A percentile compares a stretch with the other conserved stretches of the same genome.
Conservation (phyloP, 2,329 filamentous ascomycete genomes). For the Colletotrichum zoysiae region DNA sequence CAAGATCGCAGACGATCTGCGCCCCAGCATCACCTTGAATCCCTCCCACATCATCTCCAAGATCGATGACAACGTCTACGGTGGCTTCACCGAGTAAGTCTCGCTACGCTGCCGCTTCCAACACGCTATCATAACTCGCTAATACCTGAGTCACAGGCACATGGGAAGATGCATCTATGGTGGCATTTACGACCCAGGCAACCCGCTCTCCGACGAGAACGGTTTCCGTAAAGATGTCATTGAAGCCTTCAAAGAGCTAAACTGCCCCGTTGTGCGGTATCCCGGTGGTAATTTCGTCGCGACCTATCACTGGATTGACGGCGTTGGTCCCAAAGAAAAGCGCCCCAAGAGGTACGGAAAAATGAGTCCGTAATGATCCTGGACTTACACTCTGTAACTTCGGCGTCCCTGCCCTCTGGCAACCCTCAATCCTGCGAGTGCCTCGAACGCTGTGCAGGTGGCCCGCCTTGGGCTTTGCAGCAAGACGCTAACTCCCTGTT, state of each 20-base stretch:
- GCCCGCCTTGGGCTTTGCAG: conserved; percentile 12
- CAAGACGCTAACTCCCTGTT: conserved; percentile 11
- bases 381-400: neutral
- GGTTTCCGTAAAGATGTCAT: conserved; percentile 87
- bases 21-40: conserved; percentile 75
- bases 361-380: too few relatives aligned
- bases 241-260: conserved; percentile 77
- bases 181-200: conserved; percentile 84
- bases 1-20: conserved; percentile 70
- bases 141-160: conserved; percentile 65
- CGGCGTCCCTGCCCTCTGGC: too few relatives aligned
- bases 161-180: conserved; percentile 93
- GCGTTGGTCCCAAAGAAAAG: conserved; percentile 78
- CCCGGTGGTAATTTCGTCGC: conserved; percentile 88
- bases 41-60: conserved; percentile 74
- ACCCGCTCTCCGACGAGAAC: conserved; percentile 77
- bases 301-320: conserved; percentile 89
- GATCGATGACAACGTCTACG: conserved; percentile 86
- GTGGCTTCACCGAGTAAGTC: conserved; percentile 84
- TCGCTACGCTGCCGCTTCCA: conserved; percentile 7
- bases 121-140: neutral
- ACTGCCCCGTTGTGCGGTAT: conserved; percentile 82
- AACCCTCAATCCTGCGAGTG: neutral
- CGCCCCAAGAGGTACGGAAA: conserved; percentile 62
- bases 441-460: conserved; percentile 1